Evolutionary conservation across 257 asterid species (phyloP).

Genomic region (Solanum acaule): DNA sequence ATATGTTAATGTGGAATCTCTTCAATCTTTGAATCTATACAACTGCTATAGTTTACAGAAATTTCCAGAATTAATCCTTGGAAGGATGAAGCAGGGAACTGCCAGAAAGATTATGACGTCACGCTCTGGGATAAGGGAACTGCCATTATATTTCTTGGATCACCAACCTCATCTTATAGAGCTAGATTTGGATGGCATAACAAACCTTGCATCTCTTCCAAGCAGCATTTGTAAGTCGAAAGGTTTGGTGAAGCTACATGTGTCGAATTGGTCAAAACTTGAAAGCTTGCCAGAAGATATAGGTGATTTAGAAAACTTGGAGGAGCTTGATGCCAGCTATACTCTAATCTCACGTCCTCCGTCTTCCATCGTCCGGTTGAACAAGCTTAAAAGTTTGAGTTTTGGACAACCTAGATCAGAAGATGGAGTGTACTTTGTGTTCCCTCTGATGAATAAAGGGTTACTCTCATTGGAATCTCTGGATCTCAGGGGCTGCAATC

Average conservation of each 20-base stretch:
- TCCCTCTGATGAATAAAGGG: background rate
- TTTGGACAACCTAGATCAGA: background rate
- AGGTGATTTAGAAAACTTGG: background rate
- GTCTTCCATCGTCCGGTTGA: background rate
- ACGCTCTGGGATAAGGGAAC: rapidly evolving
- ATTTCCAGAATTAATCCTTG: no score
- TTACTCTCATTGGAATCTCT: background rate
- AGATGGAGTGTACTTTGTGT: background rate
- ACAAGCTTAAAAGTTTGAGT: background rate
- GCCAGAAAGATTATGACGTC: no score
- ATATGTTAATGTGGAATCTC: no score
- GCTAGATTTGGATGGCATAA: no score
- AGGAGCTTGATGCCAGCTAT: background rate
- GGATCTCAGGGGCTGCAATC: background rate
- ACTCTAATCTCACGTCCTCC: background rate
- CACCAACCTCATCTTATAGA: no score
- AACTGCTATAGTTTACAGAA: rapidly evolving
- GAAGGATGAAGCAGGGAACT: no score
- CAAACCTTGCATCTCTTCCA: no score
- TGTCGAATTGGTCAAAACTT: background rate
- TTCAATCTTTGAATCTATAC: no score
- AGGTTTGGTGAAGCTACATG: background rate
- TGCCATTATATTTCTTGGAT: no score
- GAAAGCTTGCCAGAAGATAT: background rate
- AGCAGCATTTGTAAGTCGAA: background rate